phyloP scores from a whole-genome alignment of 2,329 filamentous ascomycete species.

The Trichoderma sp. region DNA sequence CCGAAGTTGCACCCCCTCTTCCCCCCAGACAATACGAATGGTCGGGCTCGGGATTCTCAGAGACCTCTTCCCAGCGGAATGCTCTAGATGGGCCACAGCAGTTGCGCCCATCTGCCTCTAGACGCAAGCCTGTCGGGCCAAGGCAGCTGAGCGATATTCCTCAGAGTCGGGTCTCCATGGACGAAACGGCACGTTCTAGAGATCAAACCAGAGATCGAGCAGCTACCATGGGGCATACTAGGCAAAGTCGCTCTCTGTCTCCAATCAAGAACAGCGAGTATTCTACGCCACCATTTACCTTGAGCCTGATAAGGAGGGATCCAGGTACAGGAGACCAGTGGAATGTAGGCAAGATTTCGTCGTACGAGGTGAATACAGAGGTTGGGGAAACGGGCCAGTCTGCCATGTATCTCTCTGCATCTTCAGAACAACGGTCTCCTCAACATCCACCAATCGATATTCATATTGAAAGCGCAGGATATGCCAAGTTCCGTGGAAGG shows the following conservation, averaged over 20 bases:
- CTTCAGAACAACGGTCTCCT: not conserved
- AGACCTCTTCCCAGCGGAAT: not conserved
- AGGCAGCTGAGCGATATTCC: slow-evolving; percentile 18
- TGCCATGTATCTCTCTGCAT: slow-evolving; percentile 26
- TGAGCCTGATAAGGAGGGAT: slow-evolving; percentile 71
- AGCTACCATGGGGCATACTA: not conserved
- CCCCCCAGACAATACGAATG: slow-evolving; percentile 20
- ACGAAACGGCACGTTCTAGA: not conserved
- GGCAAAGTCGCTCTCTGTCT: slow-evolving; percentile 35
- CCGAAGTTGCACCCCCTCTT: slow-evolving; percentile 18
- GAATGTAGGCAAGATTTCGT: slow-evolving; percentile 68
- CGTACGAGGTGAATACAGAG: slow-evolving; percentile 45
- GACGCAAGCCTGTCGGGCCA: slow-evolving; percentile 32
- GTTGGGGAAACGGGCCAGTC: slow-evolving; percentile 25
- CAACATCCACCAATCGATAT: slow-evolving; percentile 47
- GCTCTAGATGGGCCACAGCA: slow-evolving; percentile 19
- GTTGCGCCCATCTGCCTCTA: slow-evolving; percentile 23
- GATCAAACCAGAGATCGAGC: slow-evolving; percentile 2
- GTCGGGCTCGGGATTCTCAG: slow-evolving; percentile 17
- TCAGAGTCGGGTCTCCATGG: not conserved
- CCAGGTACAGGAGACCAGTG: slow-evolving; percentile 67
- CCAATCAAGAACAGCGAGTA: slow-evolving; percentile 35
- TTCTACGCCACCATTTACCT: slow-evolving; percentile 43
- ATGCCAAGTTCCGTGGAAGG: slow-evolving; percentile 51
- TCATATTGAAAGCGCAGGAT: slow-evolving; percentile 53